Evolutionary conservation across 108 stramenopile genomes (phyloP), one percentile per base, ranked within the genome.

Genomic region (Tribonema minus): DNA sequence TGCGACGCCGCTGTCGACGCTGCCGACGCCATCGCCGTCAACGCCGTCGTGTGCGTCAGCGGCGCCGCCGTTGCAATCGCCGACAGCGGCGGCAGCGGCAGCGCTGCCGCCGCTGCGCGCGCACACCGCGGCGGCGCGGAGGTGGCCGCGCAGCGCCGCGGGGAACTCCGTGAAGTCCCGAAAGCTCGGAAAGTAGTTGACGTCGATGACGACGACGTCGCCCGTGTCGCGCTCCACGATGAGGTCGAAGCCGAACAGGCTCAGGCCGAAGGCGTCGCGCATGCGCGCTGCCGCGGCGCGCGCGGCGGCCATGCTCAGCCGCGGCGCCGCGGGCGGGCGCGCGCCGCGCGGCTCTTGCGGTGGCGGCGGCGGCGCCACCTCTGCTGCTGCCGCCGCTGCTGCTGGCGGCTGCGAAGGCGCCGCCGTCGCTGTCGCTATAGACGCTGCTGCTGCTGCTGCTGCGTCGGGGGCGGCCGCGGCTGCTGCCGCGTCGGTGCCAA

Each of bases 131-230:
- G 20, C 46, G 9, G 46, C 20, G 46, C 20, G 20, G 15, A 54
- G 20, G 46, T 54, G 46, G 46, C 46, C 20, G 46, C 46, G 46
- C 46, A 54, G 46, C 20, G 46, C 64, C 68, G n/a, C 54, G 9
- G 83, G 83, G 46, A 84, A 84, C 30, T 84, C 83, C 23, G n/a
- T 27, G 32, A 82, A 27, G 64, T 82, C 81, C 60, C 76, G 82
- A 81, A 82, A 84, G 68, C 72, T 75, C 7, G 83, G 83, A 40
- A 84, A 84, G 75, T 77, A 84, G 39, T 84, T 84, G 20, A 84
- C 83, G 75, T 84, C 83, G 40, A 84, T 81, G 34, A 84, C 80
- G 29, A 77, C 26, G 33, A 32, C 33, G 9, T 77, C 80, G 32
- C 66, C 70, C 6, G 80, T 36, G 7, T 70, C 62, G 20, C 40